A percentile compares a stretch with the other conserved stretches of the same genome.
phyloP scores from a whole-genome alignment of 768 basidiomycete genomes.

The Mycena vitilis region DNA sequence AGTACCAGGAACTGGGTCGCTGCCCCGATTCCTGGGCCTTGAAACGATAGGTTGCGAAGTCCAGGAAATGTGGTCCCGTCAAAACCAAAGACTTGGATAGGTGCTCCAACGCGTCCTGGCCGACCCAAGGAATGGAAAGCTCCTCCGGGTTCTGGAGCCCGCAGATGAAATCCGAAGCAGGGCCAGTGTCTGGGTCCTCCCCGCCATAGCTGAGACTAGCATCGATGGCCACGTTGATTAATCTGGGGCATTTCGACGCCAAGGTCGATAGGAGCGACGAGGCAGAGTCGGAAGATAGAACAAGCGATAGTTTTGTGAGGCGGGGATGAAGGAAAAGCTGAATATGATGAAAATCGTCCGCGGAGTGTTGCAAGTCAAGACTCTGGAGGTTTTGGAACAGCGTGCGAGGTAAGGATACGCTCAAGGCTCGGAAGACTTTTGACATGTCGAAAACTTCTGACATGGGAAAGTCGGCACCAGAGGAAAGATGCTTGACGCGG shows the following conservation, averaged over 20 bases:
- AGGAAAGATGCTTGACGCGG: not conserved
- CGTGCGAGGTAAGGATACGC: not conserved
- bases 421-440: not conserved
- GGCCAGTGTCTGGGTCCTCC: not conserved
- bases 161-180: not conserved
- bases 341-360: not conserved
- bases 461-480: not conserved
- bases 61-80: not conserved
- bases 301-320: not conserved
- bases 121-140: not conserved
- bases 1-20: not conserved
- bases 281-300: not conserved
- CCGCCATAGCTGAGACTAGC: no score
- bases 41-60: not conserved
- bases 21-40: no score
- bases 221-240: not conserved
- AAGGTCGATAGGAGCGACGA: not conserved
- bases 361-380: not conserved
- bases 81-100: not conserved
- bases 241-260: not conserved
- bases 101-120: not conserved
- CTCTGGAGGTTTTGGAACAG: not conserved
- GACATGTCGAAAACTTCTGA: not conserved
- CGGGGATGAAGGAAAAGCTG: slow-evolving; percentile 1
- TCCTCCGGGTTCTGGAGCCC: not conserved